These are phyloP conservation scores for Paramecium sexaurelia DNA, from an alignment of 73 alveolate species.

Conservation along the genomic window DNA sequence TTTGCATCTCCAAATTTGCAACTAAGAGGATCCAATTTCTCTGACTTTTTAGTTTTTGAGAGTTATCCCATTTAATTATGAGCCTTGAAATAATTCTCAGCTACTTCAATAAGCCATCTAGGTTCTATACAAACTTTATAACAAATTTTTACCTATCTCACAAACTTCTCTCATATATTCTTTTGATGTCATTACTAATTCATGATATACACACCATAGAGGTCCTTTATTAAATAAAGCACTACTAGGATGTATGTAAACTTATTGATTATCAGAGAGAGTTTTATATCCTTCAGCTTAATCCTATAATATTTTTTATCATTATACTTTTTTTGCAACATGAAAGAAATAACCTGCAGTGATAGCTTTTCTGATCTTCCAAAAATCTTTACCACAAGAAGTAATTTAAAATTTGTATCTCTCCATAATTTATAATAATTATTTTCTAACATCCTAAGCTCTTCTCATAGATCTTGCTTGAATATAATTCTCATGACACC, in stretches of 20 bases:
- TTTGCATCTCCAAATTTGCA: conserved; percentile 99
- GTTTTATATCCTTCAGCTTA: conserved; percentile 96
- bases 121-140: conserved; percentile 85
- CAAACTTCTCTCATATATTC: conserved; percentile 99
- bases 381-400: conserved; percentile 84
- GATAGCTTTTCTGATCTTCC: conserved; percentile 91
- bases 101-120: conserved; percentile 99
- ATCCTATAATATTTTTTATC: conserved; percentile 57
- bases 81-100: conserved; percentile 97
- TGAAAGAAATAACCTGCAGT: conserved; percentile 97
- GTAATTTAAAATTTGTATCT: conserved; percentile 87
- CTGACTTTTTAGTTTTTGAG: conserved; percentile 92
- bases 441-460: conserved; percentile 93
- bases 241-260: conserved; percentile 98
- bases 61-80: conserved; percentile 82
- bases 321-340: conserved; percentile 83
- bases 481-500: conserved; percentile 99
- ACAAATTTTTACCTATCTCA: conserved; percentile 61
- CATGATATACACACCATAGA: conserved; percentile 98
- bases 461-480: conserved; percentile 94
- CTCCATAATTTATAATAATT: conserved; percentile 91
- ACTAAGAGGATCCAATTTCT: conserved; percentile 96
- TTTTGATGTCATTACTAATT: conserved; percentile 93
- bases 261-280: conserved; percentile 94
- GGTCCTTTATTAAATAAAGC: conserved; percentile 98